Evolutionary conservation across 306 rosid species (phyloP).

Genomic region (Pachyrhizus erosus): DNA sequence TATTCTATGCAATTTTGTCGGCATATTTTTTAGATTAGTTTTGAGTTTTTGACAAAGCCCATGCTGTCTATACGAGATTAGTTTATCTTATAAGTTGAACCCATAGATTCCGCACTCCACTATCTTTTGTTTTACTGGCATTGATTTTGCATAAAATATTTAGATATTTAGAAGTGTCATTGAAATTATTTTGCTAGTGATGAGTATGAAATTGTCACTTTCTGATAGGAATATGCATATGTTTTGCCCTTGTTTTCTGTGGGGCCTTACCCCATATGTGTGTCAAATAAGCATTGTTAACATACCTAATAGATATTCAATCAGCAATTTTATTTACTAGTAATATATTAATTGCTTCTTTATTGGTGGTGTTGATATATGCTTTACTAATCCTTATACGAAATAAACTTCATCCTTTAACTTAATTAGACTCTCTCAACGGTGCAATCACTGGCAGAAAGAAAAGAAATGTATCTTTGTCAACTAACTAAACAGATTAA

Average conservation of each 20-base stretch:
- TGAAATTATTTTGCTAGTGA: neutral
- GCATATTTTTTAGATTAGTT: conserved; percentile 1
- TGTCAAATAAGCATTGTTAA: conserved; percentile 44
- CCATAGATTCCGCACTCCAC: conserved; percentile 39
- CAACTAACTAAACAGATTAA: neutral
- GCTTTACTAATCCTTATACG: too few species aligned
- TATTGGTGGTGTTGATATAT: too few species aligned
- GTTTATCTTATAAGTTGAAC: neutral
- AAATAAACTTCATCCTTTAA: too few species aligned
- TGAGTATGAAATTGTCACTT: conserved; percentile 3
- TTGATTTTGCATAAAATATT: conserved; percentile 15
- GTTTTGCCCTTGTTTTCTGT: neutral
- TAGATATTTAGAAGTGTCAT: neutral
- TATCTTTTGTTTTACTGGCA: neutral
- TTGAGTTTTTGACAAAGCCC: neutral
- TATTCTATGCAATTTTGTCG: neutral
- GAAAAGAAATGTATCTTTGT: too few species aligned
- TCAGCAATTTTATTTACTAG: too few species aligned
- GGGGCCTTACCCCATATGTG: conserved; percentile 21
- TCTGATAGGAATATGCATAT: neutral
- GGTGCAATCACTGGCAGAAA: too few species aligned
- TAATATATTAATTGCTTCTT: too few species aligned
- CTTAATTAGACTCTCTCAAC: too few species aligned
- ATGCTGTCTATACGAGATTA: neutral
- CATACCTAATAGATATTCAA: neutral